A percentile compares a stretch with the other conserved stretches of the same genome.
These are phyloP conservation scores for Lachnellula arida DNA, from an alignment of 2,329 filamentous ascomycete species.

Conservation along the genomic window DNA sequence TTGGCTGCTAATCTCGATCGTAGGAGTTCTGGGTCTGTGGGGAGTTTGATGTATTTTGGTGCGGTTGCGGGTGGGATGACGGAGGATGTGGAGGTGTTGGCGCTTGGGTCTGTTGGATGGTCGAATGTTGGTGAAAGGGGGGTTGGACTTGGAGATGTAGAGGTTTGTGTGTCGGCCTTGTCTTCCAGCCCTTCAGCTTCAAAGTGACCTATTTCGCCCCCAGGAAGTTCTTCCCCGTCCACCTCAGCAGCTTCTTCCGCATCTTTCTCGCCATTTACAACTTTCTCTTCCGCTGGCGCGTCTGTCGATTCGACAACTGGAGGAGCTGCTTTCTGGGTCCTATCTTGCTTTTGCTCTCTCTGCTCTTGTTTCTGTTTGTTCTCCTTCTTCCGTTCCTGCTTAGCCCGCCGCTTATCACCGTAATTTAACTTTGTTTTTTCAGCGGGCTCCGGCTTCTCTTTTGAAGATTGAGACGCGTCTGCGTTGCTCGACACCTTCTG, in stretches of 20 bases:
- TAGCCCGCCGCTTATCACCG: conserved; percentile 23
- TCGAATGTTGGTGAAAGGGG: conserved; percentile 61
- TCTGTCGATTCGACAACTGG: not conserved
- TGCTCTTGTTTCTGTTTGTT: conserved; percentile 38
- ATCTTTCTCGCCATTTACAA: conserved; percentile 21
- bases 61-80: conserved; percentile 55
- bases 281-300: conserved; percentile 2
- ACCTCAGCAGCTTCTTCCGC: conserved; percentile 25
- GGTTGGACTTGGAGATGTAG: conserved; percentile 43
- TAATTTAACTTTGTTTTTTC: conserved; percentile 30
- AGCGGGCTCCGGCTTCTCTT: conserved; percentile 36
- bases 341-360: conserved; percentile 31
- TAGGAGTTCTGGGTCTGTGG: conserved; percentile 68
- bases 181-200: conserved; percentile 45
- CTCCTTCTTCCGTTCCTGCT: conserved; percentile 31
- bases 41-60: conserved; percentile 62
- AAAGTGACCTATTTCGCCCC: conserved; percentile 37
- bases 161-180: conserved; percentile 38
- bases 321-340: conserved; percentile 17
- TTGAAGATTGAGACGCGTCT: conserved; percentile 1
- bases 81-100: conserved; percentile 67
- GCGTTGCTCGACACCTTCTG: conserved; percentile 43
- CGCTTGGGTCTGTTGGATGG: conserved; percentile 44
- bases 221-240: conserved; percentile 21
- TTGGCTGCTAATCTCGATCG: conserved; percentile 74